A percentile compares a stretch with the other conserved stretches of the same genome.
These are phyloP conservation scores for Taphrina flavorubra DNA, from an alignment of 1,139 yeast genomes.

Conservation along the genomic window DNA sequence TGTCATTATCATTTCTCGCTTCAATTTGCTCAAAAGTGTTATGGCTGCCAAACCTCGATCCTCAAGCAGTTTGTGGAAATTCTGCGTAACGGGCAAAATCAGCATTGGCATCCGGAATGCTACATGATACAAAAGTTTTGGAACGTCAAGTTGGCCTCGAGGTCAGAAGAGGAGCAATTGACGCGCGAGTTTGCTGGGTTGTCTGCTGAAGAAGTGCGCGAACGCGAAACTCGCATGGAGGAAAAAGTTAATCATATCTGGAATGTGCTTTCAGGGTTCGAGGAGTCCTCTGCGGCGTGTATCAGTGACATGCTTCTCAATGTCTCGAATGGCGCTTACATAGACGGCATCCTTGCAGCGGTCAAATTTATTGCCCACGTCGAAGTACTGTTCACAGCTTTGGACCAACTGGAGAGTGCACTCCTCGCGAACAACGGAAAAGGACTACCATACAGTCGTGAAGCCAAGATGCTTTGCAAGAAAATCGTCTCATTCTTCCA, in stretches of 20 bases:
- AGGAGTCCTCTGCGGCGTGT: slow-evolving; percentile 89
- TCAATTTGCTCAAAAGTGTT: slow-evolving; percentile 84
- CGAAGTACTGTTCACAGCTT: slow-evolving; percentile 75
- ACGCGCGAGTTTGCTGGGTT: slow-evolving; percentile 49
- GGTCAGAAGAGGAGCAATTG: slow-evolving; percentile 30
- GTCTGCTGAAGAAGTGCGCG: slow-evolving; percentile 61
- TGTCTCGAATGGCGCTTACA: slow-evolving; percentile 77
- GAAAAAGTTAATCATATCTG: slow-evolving; percentile 78
- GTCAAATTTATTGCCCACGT: slow-evolving; percentile 75
- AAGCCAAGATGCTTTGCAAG: slow-evolving; percentile 80
- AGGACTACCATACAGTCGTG: slow-evolving; percentile 59
- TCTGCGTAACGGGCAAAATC: slow-evolving; percentile 88
- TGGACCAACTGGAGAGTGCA: slow-evolving; percentile 58
- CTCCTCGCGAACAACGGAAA: slow-evolving; percentile 27
- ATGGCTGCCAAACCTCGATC: slow-evolving; percentile 90
- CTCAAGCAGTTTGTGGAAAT: slow-evolving; percentile 93
- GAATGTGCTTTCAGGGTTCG: slow-evolving; percentile 85
- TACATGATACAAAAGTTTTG: slow-evolving; percentile 96
- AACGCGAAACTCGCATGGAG: slow-evolving; percentile 70
- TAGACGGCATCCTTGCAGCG: slow-evolving; percentile 72
- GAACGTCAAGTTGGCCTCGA: slow-evolving; percentile 77
- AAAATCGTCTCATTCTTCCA: slow-evolving; percentile 57
- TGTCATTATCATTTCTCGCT: slow-evolving; percentile 92
- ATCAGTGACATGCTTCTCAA: slow-evolving; percentile 90
- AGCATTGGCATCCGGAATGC: slow-evolving; percentile 99